Conservation (phyloP, 768 basidiomycete genomes). For the Serendipita indica region DNA sequence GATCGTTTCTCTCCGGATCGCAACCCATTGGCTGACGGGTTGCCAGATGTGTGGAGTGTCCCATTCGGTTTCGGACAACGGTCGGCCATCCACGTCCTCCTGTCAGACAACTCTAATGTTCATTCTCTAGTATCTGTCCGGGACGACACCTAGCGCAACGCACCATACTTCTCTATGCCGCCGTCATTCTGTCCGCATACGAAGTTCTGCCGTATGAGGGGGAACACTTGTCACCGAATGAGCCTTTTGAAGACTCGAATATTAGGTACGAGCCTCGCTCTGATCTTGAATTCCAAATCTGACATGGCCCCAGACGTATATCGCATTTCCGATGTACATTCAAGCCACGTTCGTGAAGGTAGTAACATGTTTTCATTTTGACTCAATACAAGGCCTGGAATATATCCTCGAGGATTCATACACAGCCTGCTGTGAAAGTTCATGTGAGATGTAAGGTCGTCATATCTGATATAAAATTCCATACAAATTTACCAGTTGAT, state of each 20-base stretch:
- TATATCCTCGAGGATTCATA: too few relatives aligned
- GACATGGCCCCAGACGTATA: too few relatives aligned
- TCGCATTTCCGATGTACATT: too few relatives aligned
- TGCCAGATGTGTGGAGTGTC: not conserved
- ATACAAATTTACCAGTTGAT: too few relatives aligned
- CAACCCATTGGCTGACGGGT: not conserved
- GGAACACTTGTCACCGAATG: not conserved
- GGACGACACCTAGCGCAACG: conserved; percentile 39
- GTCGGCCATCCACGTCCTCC: not conserved
- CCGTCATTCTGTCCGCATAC: not conserved
- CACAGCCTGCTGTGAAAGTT: too few relatives aligned
- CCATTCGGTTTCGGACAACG: conserved; percentile 1
- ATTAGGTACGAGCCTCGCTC: not conserved
- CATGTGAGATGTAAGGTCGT: too few relatives aligned
- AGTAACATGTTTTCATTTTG: too few relatives aligned
- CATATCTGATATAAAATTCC: too few relatives aligned
- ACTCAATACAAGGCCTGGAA: too few relatives aligned
- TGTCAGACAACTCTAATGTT: too few relatives aligned
- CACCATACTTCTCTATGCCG: not conserved
- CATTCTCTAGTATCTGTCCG: conserved; percentile 17
- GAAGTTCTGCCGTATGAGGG: not conserved
- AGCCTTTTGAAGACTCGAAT: not conserved
- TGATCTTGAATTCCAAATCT: too few relatives aligned
- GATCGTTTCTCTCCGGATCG: not conserved
- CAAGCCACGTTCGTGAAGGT: too few relatives aligned